Percentiles rank a stretch among this genome's conserved stretches.
Conservation (phyloP, 768 basidiomycete species). For the Macrolepiota albuminosa region DNA sequence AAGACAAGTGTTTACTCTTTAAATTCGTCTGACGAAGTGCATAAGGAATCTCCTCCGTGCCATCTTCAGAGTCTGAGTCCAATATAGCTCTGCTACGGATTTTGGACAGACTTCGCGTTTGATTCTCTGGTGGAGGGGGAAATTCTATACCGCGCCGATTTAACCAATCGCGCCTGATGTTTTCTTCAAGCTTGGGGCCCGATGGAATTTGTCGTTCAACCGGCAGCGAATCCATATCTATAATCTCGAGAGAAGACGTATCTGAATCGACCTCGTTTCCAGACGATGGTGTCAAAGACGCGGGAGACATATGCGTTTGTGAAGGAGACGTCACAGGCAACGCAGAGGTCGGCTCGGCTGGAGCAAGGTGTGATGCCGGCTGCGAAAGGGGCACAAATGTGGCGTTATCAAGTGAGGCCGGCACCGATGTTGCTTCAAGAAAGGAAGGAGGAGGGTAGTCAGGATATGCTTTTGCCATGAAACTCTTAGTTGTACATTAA, state of each 20-base stretch:
- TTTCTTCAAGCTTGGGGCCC: slow-evolving; percentile 36
- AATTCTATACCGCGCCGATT: slow-evolving; percentile 29
- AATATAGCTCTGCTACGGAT: slow-evolving; percentile 26
- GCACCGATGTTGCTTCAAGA: slow-evolving; percentile 57
- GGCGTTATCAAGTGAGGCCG: slow-evolving; percentile 33
- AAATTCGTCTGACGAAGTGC: slow-evolving; percentile 14
- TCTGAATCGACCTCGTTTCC: slow-evolving; percentile 10
- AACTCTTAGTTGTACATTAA: not conserved
- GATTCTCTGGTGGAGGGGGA: slow-evolving; percentile 20
- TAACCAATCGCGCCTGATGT: slow-evolving; percentile 30
- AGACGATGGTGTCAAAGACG: not conserved
- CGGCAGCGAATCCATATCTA: slow-evolving; percentile 40
- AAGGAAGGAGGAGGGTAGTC: slow-evolving; percentile 77
- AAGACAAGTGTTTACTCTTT: slow-evolving; percentile 39
- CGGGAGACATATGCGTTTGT: not conserved
- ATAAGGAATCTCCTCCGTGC: slow-evolving; percentile 7
- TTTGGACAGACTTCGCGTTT: slow-evolving; percentile 23
- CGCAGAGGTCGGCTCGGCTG: not conserved
- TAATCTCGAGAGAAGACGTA: slow-evolving; percentile 42
- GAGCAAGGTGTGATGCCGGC: slow-evolving; percentile 10
- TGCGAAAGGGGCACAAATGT: slow-evolving; percentile 27
- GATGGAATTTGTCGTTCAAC: slow-evolving; percentile 30
- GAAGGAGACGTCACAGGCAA: slow-evolving; percentile 6
- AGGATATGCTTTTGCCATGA: slow-evolving; percentile 34
- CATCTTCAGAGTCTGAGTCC: slow-evolving; percentile 24